Base-by-base conservation (phyloP, 2,329 filamentous ascomycete species). In the Colletotrichum godetiae region DNA sequence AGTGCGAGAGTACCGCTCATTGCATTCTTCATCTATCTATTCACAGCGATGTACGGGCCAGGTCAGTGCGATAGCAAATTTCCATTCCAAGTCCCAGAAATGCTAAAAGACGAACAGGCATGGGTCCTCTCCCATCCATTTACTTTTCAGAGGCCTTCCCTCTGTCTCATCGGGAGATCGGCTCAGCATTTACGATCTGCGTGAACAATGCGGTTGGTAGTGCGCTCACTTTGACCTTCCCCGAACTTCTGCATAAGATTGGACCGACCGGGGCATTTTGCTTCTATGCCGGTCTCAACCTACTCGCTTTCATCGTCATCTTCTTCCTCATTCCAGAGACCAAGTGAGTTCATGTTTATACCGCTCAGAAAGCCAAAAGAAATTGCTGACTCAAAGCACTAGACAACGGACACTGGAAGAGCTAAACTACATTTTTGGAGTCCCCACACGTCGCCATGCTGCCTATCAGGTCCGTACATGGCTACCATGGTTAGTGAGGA, bases 241-340 rank as follows among this genome's bases (percentile, higher is more conserved):
- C 78, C 80, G 87, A 86, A 75, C 84, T 76, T 79, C 82, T 85
- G 77, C 84, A 49, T 78, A 86, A 13, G 78, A 84, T 81, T 1
- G 77, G 77, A 1, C 76, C 81, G 0, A 80, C 79, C 5, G 81
- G 81, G 7, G 88, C 89, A 2, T 92, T 92, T 76, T 86, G 89
- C 3, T 91, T 92, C 78, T 92, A 92, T 72, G 86, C 81, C 15
- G 89, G 82, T 0, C 81, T 93, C 8, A 93, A 93, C 75, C 75
- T 92, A 4, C 78, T 89, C 2, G 91, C 91, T 0, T 84, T 92
- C 19, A 71, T 90, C 29, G 88, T 93, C 84, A 92, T 93, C 75
- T 92, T 92, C 83, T 82, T 92, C 53, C 89, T 87, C 78, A 81
- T 90, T 0, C 88, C 88, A 1, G 88, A 90, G 78, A 89, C 88